Evolutionary conservation across 1,284 basidiomycete genomes (phyloP).

Genomic region (Dichomitus squalens): DNA sequence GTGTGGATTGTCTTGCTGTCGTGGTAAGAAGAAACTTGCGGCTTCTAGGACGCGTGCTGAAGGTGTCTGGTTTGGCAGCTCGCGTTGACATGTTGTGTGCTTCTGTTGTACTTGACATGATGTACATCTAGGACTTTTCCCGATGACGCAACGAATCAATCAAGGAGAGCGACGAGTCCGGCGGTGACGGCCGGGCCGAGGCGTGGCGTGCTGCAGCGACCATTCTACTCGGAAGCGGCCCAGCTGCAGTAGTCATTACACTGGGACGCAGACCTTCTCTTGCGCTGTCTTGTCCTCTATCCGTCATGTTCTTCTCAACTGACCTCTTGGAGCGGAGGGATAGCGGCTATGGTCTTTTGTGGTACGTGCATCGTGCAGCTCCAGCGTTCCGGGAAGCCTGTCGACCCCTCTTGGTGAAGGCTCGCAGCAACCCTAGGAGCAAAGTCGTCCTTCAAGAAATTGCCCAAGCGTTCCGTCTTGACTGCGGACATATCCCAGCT

Average conservation of each 20-base stretch:
- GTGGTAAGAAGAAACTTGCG: not conserved
- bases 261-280: not conserved
- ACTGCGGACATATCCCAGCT: constrained; percentile 79
- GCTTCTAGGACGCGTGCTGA: constrained; percentile 1
- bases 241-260: too few species aligned
- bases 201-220: not conserved
- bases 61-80: constrained; percentile 1
- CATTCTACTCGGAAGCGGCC: not conserved
- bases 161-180: too few species aligned
- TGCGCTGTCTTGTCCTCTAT: not conserved
- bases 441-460: constrained; percentile 79
- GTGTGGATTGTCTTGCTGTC: not conserved
- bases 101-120: not conserved
- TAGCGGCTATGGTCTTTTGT: constrained; percentile 79
- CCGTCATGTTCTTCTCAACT: constrained; percentile 73
- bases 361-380: constrained; percentile 43
- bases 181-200: too few species aligned
- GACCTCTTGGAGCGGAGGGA: constrained; percentile 75
- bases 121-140: not conserved
- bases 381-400: not conserved
- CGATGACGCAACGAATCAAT: not conserved
- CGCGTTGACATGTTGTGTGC: not conserved
- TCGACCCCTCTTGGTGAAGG: constrained; percentile 45
- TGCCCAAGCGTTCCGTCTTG: constrained; percentile 78
- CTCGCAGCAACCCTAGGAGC: constrained; percentile 87